Evolutionary conservation across 1,139 yeast species (phyloP).

Genomic region (Taphrina populina): DNA sequence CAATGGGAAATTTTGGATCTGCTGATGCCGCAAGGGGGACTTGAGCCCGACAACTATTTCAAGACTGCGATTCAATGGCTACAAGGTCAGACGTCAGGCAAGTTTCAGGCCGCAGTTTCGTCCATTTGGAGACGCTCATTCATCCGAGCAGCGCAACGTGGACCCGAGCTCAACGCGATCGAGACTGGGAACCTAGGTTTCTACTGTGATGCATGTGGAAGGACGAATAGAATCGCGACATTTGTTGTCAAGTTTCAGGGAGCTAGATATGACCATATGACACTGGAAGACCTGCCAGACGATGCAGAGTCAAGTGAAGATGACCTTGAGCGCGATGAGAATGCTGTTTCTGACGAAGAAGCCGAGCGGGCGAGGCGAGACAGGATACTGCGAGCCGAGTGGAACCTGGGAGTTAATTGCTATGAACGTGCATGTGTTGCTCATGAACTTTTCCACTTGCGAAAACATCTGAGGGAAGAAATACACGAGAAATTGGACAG

Average conservation of each 20-base stretch:
- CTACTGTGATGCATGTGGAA: constrained; percentile 30
- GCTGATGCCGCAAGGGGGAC: constrained; percentile 26
- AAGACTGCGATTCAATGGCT: constrained; percentile 31
- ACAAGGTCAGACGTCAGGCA: constrained; percentile 25
- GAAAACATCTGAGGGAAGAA: constrained; percentile 28
- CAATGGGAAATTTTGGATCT: constrained; percentile 31
- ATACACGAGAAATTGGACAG: constrained; percentile 4
- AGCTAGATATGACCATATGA: constrained; percentile 25
- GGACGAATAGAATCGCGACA: constrained; percentile 26
- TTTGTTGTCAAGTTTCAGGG: constrained; percentile 28
- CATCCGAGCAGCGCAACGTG: constrained; percentile 20
- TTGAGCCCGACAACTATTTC: constrained; percentile 27
- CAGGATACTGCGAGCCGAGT: constrained; percentile 19
- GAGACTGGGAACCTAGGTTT: constrained; percentile 31
- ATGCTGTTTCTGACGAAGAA: constrained; percentile 15
- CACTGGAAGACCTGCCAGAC: constrained; percentile 24
- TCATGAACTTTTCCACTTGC: constrained; percentile 25
- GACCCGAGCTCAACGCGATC: constrained; percentile 19
- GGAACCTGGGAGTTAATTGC: constrained; percentile 27
- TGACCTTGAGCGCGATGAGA: constrained; percentile 20
- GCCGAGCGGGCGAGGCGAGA: constrained; percentile 20
- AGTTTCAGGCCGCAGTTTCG: constrained; percentile 18
- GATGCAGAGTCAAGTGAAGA: constrained; percentile 27
- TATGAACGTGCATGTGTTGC: constrained; percentile 20
- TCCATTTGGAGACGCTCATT: constrained; percentile 22